Evolutionary conservation across 2,329 filamentous ascomycete genomes (phyloP).

Genomic region (Colletotrichum caudatum): DNA sequence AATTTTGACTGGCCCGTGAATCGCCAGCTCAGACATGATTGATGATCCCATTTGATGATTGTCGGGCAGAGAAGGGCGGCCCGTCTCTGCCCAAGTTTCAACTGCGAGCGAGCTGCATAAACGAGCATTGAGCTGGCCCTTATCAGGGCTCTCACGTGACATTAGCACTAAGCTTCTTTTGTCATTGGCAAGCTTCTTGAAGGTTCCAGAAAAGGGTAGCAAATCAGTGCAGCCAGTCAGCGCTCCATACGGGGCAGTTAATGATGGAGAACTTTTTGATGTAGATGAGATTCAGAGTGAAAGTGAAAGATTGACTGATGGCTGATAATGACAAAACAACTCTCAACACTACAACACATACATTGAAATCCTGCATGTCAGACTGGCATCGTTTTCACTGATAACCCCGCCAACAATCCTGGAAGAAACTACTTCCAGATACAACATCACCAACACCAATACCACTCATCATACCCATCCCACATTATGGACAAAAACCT

Average conservation of each 20-base stretch:
- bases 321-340: slow-evolving; percentile 38
- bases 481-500: slow-evolving; percentile 64
- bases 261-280: slow-evolving; percentile 39
- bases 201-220: slow-evolving; percentile 55
- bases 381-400: not conserved
- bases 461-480: slow-evolving; percentile 9
- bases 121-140: slow-evolving; percentile 34
- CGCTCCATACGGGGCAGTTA: slow-evolving; percentile 5
- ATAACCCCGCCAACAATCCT: not conserved
- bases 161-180: slow-evolving; percentile 46
- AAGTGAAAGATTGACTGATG: slow-evolving; percentile 27
- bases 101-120: slow-evolving; percentile 30
- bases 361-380: not conserved
- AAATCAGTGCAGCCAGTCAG: slow-evolving; percentile 37
- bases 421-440: not conserved
- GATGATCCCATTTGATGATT: slow-evolving; percentile 27
- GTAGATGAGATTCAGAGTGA: slow-evolving; percentile 38
- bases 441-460: not conserved
- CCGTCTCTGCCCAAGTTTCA: slow-evolving; percentile 31
- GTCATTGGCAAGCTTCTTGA: slow-evolving; percentile 52
- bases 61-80: slow-evolving; percentile 18
- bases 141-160: slow-evolving; percentile 43
- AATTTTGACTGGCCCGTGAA: slow-evolving; percentile 32
- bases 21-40: slow-evolving; percentile 31
- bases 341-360: slow-evolving; percentile 12